A percentile compares a stretch with the other conserved stretches of the same genome.
phyloP scores from a whole-genome alignment of 2,329 filamentous ascomycete genomes.

The Diplocarpon mali region DNA sequence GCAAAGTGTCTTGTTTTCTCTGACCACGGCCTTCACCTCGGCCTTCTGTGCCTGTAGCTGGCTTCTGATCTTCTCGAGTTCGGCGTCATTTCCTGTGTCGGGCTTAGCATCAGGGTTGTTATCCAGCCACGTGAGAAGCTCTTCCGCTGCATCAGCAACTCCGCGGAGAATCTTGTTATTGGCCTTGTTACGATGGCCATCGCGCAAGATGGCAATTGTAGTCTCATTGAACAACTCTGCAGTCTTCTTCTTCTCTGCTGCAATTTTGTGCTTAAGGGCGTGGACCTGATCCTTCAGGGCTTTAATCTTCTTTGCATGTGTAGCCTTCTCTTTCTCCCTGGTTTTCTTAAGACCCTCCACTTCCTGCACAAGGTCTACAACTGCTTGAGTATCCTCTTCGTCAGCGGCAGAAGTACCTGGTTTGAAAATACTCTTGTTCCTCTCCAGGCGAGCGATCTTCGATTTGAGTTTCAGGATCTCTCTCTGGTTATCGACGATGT shows the following conservation, averaged over 20 bases:
- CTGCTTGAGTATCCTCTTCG: not conserved
- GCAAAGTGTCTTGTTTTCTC: no score
- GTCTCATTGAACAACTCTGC: not conserved
- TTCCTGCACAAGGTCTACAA: not conserved
- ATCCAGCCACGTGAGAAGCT: not conserved
- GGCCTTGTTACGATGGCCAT: not conserved
- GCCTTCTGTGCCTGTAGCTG: no score
- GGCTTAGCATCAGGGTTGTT: no score
- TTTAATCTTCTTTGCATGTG: not conserved
- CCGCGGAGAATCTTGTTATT: not conserved
- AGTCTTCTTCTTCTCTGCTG: not conserved
- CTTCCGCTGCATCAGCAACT: not conserved
- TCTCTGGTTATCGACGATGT: no score
- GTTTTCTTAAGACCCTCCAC: not conserved
- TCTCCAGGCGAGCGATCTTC: no score
- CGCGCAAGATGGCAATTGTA: not conserved
- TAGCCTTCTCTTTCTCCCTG: not conserved
- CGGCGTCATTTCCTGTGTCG: no score
- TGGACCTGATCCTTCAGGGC: not conserved
- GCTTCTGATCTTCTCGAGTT: no score
- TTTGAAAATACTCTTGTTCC: no score
- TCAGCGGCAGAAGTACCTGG: not conserved
- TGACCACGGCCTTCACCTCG: no score
- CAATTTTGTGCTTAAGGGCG: not conserved
- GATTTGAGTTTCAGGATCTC: no score